Evolutionary conservation across 2,329 filamentous ascomycete genomes (phyloP), one percentile per base, ranked within the genome.

Genomic region (Aquanectria penicillioides): DNA sequence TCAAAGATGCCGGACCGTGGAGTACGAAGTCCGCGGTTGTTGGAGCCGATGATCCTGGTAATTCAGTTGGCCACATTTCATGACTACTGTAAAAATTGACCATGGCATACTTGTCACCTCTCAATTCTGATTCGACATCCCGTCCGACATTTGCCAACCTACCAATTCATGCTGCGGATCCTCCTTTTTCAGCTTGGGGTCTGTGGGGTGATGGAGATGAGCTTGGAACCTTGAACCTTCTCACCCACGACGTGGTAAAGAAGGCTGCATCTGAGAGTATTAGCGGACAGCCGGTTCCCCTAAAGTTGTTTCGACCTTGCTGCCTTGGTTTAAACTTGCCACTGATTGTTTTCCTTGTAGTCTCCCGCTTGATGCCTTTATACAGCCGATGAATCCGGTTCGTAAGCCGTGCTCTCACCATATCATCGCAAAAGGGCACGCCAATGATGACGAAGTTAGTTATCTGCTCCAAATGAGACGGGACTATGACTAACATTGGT

Each of bases 211-310:
- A 40, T 8, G 11, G 41, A 3, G 47, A 51, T 12, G 34, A 51
- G 34, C 15, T 51, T 11, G 47, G 47, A 5, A 31, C 47, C 15
- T 22, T 51, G 34, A 51, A 51, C 33, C 34, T 51, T n/a, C 47
- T 51, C 11, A 51, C 47, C 3, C 15, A 34, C 5, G 18, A 40
- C 6, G 34, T 29, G 3, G 47, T 51, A 5, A 51, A 40, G 18
- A 40, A 3, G 13, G 47, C 47, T 7, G 17, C n/a, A 1, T 13
- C 12, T 2, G 47, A 41, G 11, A 12, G 40, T 4, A 5, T 38
- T 9, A 31, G 25, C 2, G 47, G 47, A 2, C 12, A 48, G 7
- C 34, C 44, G 3, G 8, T 48, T 23, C 2, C 29, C 6, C 18
- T 48, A 3, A 36, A 13, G 44, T 48, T 3, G 26, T 18, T 48